Evolutionary conservation across 345 rosid genomes (phyloP), one percentile per base, ranked within the genome.

Genomic region (Brassica nigra): DNA sequence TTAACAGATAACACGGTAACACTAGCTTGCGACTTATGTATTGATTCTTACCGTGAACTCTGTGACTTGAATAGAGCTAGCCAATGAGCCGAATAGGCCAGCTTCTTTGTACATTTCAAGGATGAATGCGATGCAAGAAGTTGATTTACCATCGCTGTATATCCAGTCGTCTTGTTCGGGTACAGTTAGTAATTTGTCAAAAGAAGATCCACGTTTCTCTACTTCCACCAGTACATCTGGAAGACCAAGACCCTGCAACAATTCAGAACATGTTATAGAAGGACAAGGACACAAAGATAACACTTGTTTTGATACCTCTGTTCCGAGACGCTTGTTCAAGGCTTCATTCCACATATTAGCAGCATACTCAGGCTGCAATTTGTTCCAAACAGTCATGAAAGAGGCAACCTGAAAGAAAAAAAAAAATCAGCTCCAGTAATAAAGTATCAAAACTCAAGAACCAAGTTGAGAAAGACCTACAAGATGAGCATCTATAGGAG

Each of bases 291-390:
- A 33, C 61, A 54, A 16, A 39, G 8, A 58, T 6, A 16, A 30
- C 28, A 66, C 15, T 27, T 89, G 31, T 54, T 30, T 8, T 54
- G 12, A 14, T 87, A 93, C 99, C 91, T 90, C n/a, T 58, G 97
- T 95, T 85, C 98, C 99, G 31, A 95, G 93, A 74, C 98, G 86
- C 83, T 86, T 91, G 87, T 95, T 95, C 83, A 93, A 76, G 68
- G 97, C 99, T 85, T 95, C 99, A 75, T 90, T 93, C 99, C 97
- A 91, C 87, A 93, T 80, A 76, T 93, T 93, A 39, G 96, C 94
- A 66, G 99, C 97, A 87, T 91, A 93, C 18, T 82, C 90, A 76
- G 99, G 99, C 84, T 95, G 97, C 16, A 91, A 83, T 62, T 88
- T 83, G 86, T 82, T 90, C 98, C 99, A 95, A 57, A 95, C 94